Evolutionary conservation across 208 protist genomes (phyloP).

Genomic region (Plasmodiophora brassicae): DNA sequence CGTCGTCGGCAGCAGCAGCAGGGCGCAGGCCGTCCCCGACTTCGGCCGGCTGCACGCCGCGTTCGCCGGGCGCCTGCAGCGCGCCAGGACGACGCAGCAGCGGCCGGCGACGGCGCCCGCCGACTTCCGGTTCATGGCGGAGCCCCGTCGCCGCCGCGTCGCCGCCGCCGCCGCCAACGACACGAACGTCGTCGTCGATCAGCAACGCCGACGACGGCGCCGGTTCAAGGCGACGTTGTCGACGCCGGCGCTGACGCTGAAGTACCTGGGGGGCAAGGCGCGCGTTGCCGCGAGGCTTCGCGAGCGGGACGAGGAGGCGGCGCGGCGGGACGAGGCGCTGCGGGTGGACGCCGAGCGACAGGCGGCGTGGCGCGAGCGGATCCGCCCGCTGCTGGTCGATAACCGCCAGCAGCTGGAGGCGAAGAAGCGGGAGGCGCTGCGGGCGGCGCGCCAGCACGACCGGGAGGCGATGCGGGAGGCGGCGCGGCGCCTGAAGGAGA

Average conservation of each 20-base stretch:
- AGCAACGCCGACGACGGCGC: too few species aligned
- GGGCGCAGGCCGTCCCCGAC: not conserved
- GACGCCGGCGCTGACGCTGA: not conserved
- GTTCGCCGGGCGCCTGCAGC: not conserved
- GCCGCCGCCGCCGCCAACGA: too few species aligned
- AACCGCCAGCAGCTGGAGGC: not conserved
- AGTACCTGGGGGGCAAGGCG: not conserved
- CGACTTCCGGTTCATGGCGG: not conserved
- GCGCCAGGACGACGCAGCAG: not conserved
- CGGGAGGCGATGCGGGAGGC: not conserved
- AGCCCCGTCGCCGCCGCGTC: too few species aligned
- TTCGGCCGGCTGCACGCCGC: not conserved
- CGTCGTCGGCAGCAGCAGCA: not conserved
- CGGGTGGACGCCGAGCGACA: not conserved
- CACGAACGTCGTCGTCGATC: too few species aligned
- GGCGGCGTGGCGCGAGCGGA: not conserved
- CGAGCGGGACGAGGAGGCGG: not conserved
- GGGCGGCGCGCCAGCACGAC: not conserved
- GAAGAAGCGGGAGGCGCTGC: not conserved
- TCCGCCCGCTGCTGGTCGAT: not conserved
- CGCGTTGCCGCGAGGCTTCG: not conserved
- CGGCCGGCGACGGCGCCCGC: not conserved
- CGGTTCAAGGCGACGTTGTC: too few species aligned
- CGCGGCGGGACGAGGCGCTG: not conserved
- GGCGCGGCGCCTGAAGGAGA: not conserved